Evolutionary conservation across 2,329 filamentous ascomycete genomes (phyloP).

Genomic region (Sclerotiophoma versabilis): DNA sequence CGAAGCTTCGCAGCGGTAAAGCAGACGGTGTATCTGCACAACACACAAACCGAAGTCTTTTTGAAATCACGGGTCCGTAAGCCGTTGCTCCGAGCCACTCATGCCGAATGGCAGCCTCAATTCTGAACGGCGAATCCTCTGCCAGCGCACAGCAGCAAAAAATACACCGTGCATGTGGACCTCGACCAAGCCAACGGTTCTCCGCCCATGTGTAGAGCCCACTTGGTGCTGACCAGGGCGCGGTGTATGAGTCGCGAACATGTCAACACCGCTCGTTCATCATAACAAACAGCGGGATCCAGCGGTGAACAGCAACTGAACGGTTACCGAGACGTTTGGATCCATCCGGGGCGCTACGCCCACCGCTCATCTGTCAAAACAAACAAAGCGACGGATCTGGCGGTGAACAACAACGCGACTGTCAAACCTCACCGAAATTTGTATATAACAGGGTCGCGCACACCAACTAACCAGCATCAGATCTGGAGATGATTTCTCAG

Average conservation of each 20-base stretch:
- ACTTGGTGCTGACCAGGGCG: slow-evolving; percentile 9
- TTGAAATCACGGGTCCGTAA: slow-evolving; percentile 11
- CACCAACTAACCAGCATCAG: background rate
- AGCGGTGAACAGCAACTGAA: slow-evolving; percentile 20
- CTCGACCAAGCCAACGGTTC: slow-evolving; percentile 17
- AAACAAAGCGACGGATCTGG: slow-evolving; percentile 10
- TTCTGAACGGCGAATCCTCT: slow-evolving; percentile 17
- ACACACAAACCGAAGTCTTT: slow-evolving; percentile 10
- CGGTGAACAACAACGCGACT: slow-evolving; percentile 15
- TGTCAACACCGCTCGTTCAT: slow-evolving; percentile 21
- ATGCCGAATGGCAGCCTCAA: slow-evolving; percentile 3
- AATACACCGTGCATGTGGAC: slow-evolving; percentile 12
- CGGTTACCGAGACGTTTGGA: slow-evolving; percentile 17
- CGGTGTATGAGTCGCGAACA: slow-evolving; percentile 17
- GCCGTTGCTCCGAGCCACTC: slow-evolving; percentile 11
- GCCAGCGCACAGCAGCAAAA: slow-evolving; percentile 20
- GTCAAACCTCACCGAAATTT: slow-evolving; percentile 2
- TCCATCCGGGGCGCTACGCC: slow-evolving; percentile 13
- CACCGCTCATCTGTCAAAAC: slow-evolving; percentile 21
- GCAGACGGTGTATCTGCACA: slow-evolving; percentile 20
- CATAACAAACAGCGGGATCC: slow-evolving; percentile 19
- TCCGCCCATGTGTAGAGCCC: slow-evolving; percentile 10
- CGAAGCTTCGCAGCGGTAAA: slow-evolving; percentile 17
- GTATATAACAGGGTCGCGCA: slow-evolving; percentile 10
- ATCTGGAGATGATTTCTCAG: too few relatives aligned